Percentiles rank a stretch among this genome's conserved stretches.
phyloP scores from a whole-genome alignment of 2,329 filamentous ascomycete genomes.

The Juglanconis sp. region DNA sequence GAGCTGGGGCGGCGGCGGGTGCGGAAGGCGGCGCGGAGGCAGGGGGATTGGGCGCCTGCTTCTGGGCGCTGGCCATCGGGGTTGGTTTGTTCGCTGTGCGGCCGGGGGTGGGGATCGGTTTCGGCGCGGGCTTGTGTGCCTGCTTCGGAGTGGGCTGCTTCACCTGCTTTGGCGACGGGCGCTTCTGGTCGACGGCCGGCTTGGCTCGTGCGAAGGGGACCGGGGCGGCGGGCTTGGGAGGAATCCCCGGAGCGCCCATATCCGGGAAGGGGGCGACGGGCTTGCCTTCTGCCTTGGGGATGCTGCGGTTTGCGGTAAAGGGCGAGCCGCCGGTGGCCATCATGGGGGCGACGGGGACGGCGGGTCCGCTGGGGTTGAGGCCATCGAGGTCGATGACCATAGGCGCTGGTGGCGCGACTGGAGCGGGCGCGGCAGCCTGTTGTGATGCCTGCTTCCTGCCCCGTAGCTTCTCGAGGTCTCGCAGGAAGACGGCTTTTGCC shows the following conservation, averaged over 20 bases:
- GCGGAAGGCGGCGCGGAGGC: constrained; percentile 6
- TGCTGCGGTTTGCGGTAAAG: constrained; percentile 10
- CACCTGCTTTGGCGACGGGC: constrained; percentile 8
- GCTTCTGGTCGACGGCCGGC: constrained; percentile 8
- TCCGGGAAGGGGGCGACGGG: constrained; percentile 18
- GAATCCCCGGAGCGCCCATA: constrained; percentile 11
- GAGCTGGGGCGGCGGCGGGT: not conserved
- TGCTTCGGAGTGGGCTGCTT: constrained; percentile 8
- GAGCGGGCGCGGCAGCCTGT: not conserved
- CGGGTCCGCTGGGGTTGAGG: constrained; percentile 7
- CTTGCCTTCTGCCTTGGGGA: constrained; percentile 10
- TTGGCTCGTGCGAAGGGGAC: constrained; percentile 12
- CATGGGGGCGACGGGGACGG: constrained; percentile 15
- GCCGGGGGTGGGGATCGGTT: constrained; percentile 11
- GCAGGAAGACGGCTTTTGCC: constrained; percentile 17
- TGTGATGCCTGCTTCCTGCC: constrained; percentile 7
- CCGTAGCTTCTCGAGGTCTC: constrained; percentile 14
- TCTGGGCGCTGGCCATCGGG: constrained; percentile 15
- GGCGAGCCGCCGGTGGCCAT: constrained; percentile 13
- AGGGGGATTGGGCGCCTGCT: constrained; percentile 7
- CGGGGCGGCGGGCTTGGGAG: not conserved
- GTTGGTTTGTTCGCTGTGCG: constrained; percentile 13
- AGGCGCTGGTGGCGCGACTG: constrained; percentile 15
- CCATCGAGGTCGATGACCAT: constrained; percentile 18
- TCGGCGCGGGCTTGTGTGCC: constrained; percentile 6